Percentiles rank a stretch among this genome's conserved stretches.
These are phyloP conservation scores for Gracilaria caudata DNA, from an alignment of 23 red algal genomes.

Conservation along the genomic window DNA sequence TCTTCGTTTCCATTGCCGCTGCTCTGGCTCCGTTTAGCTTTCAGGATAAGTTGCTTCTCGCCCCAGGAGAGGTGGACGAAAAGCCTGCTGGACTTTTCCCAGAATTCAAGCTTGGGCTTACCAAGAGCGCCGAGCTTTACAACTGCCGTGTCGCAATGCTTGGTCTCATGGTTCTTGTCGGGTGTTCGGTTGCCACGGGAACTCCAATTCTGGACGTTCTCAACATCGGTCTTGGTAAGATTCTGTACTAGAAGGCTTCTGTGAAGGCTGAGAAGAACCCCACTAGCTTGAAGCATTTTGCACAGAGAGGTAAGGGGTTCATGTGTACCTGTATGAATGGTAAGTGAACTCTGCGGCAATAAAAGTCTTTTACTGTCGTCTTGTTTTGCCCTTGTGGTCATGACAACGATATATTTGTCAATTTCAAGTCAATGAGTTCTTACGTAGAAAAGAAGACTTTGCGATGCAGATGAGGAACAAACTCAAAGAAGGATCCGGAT, in stretches of 20 bases:
- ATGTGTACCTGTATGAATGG: not conserved
- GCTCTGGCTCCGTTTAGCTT: slow-evolving; percentile 89
- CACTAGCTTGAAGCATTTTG: not conserved
- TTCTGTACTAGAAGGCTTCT: slow-evolving; percentile 68
- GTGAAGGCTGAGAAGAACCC: not conserved
- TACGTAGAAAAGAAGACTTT: no score
- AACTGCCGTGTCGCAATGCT: slow-evolving; percentile 93
- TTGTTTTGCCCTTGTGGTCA: not conserved
- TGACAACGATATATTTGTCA: not conserved
- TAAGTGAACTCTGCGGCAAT: slow-evolving; percentile 19
- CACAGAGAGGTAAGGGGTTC: not conserved
- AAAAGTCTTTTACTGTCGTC: slow-evolving; percentile 24
- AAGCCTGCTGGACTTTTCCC: slow-evolving; percentile 86
- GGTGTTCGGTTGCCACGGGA: slow-evolving; percentile 54
- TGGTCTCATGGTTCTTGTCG: slow-evolving; percentile 66
- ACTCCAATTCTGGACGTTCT: slow-evolving; percentile 79
- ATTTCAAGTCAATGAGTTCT: no score
- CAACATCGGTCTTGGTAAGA: slow-evolving; percentile 78
- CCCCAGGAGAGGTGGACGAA: slow-evolving; percentile 83
- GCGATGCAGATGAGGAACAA: no score
- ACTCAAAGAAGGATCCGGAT: no score
- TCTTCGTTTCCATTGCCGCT: slow-evolving; percentile 87
- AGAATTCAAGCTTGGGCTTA: slow-evolving; percentile 76
- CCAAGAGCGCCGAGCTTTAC: slow-evolving; percentile 91
- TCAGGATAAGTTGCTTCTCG: slow-evolving; percentile 94